Base-by-base conservation (phyloP, 192 early-diverging fungal genomes). In the Spizellomyces sp. region DNA sequence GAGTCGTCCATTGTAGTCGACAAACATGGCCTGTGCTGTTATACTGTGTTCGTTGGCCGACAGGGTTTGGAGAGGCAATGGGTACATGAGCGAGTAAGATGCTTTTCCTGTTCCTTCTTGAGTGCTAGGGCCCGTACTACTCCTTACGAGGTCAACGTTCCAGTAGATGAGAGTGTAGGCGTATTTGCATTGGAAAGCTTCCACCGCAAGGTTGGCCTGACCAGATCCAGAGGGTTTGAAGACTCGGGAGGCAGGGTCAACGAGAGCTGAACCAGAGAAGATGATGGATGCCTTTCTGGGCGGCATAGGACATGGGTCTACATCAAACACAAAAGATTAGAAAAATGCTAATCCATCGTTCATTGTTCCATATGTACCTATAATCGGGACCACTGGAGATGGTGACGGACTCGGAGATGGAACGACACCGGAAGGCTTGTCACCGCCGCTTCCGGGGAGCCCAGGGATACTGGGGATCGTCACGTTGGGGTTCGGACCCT, bases 181-280 rank as follows among this genome's bases (percentile, higher is more conserved):
- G 17, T n/a, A n/a, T 19, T 19, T 0, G 50, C 50, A 54, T n/a
- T 12, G 17, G 50, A n/a, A 54, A 2, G 50, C 1, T 2, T 54
- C 50, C 14, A 54, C 14, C 50, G 50, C 12, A 19, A 54, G 17
- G 50, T n/a, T 19, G 12, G 50, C 50, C 17, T 54, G 50, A 19
- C 14, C 50, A 19, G 50, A 54, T n/a, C 50, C 50, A 0, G 50
- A n/a, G 12, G 12, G 12, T 12, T 19, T 12, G 14, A 54, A 19
- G 17, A 19, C 12, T n/a, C 14, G 17, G 17, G 50, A n/a, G 50
- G 50, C 12, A n/a, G 14, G 14, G 50, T 54, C 50, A 12, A n/a
- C 50, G 14, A 54, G 17, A 54, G 50, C 50, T 54, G 50, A 54
- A 54, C 50, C 50, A 54, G 17, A n/a, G 50, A 54, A 54, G 50